Evolutionary conservation across 2,329 filamentous ascomycete genomes (phyloP).

Genomic region (Coniochaeta hoffmannii): DNA sequence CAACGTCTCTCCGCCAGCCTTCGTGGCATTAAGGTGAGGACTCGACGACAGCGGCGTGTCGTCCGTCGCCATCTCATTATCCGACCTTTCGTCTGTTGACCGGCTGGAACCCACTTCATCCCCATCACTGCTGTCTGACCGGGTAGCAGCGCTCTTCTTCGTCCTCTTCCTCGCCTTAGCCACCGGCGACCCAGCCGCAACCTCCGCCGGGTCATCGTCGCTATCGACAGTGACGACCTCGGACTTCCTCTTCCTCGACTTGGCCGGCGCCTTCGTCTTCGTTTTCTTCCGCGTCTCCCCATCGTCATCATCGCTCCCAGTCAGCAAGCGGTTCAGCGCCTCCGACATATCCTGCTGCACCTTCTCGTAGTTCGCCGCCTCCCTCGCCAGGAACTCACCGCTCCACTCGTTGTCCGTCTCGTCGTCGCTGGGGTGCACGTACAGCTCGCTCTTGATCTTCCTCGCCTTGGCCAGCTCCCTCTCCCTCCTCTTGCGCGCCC

Average conservation of each 20-base stretch:
- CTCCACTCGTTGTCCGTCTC: conserved; percentile 73
- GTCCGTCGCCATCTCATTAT: background rate
- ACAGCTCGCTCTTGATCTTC: conserved; percentile 79
- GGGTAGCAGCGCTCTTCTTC: background rate
- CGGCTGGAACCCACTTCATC: background rate
- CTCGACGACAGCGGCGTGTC: background rate
- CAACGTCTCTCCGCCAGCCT: background rate
- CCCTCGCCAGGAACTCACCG: conserved; percentile 67
- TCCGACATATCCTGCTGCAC: conserved; percentile 10
- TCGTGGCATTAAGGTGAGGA: background rate
- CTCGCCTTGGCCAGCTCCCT: conserved; percentile 69
- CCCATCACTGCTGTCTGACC: conserved; percentile 4
- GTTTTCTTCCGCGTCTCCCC: conserved; percentile 4
- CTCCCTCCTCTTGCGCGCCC: conserved; percentile 52
- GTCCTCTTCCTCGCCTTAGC: conserved; percentile 10
- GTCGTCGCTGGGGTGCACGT: conserved; percentile 78
- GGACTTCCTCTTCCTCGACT: conserved; percentile 18
- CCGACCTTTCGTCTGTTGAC: background rate
- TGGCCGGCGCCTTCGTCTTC: conserved; percentile 15
- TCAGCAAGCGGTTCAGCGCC: conserved; percentile 13
- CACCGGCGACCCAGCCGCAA: background rate
- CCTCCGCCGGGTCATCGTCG: conserved; percentile 14
- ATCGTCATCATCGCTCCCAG: conserved; percentile 12
- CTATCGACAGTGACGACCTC: conserved; percentile 21
- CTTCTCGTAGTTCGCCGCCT: conserved; percentile 54